Conservation (phyloP, 2,329 filamentous ascomycete species). For the Alternaria novae-zelandiae region DNA sequence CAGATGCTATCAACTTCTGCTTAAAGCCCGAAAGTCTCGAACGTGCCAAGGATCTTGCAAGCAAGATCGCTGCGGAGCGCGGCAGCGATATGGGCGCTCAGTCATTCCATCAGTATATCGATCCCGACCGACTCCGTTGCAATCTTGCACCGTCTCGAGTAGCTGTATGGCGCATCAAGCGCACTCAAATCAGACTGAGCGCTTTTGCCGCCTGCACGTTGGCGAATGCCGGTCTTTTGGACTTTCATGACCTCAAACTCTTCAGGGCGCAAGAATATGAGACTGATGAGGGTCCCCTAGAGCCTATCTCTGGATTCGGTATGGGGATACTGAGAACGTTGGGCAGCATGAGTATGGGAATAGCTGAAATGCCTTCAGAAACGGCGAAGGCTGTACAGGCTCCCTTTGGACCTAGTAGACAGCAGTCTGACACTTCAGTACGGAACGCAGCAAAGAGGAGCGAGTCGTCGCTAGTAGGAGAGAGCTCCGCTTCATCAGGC, state of each 20-base stretch:
- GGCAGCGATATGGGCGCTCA: slow-evolving; percentile 33
- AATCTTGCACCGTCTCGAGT: slow-evolving; percentile 26
- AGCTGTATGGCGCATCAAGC: slow-evolving; percentile 33
- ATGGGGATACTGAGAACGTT: slow-evolving; percentile 66
- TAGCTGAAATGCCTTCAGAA: slow-evolving; percentile 70
- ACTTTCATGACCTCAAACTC: slow-evolving; percentile 25
- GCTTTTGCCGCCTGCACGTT: slow-evolving; percentile 34
- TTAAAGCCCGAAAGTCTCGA: slow-evolving; percentile 44
- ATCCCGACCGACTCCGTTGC: slow-evolving; percentile 32
- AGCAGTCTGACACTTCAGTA: slow-evolving; percentile 11
- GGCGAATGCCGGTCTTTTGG: slow-evolving; percentile 17
- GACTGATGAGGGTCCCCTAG: slow-evolving; percentile 20
- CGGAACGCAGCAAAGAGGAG: not conserved
- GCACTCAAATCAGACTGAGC: slow-evolving; percentile 26
- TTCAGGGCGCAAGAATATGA: slow-evolving; percentile 22
- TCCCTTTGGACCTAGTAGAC: slow-evolving; percentile 6
- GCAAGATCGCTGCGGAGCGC: slow-evolving; percentile 32
- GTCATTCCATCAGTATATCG: slow-evolving; percentile 34
- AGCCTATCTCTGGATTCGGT: slow-evolving; percentile 24
- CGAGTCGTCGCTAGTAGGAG: not conserved
- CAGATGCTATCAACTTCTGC: slow-evolving; percentile 55
- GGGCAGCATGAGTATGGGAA: slow-evolving; percentile 69
- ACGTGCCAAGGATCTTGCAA: slow-evolving; percentile 27
- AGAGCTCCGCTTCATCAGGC: not conserved
- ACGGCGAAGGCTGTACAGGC: slow-evolving; percentile 50